Evolutionary conservation across 2,329 filamentous ascomycete genomes (phyloP), one percentile per base, ranked within the genome.

Genomic region (Lecanicillium sp.): DNA sequence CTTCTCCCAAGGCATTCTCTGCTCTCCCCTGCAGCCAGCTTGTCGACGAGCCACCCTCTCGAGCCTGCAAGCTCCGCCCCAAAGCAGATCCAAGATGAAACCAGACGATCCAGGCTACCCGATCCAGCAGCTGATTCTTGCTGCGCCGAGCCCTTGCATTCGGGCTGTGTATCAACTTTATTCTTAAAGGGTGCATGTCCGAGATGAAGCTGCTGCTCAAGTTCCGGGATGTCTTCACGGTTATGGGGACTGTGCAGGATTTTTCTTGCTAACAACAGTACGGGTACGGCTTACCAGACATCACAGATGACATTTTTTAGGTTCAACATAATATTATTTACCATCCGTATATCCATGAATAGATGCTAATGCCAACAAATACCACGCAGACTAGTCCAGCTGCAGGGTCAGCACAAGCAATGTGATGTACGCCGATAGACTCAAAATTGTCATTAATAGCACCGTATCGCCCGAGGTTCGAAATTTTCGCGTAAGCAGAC

Each of bases 381-480:
- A n/a, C n/a, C n/a, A n/a, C n/a, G n/a, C n/a, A n/a, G n/a, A n/a
- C n/a, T n/a, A n/a, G n/a, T n/a, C 57, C 40, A 79, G 59, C 44
- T 66, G 62, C 69, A 73, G 74, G 1, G 78, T 77, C 55, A 84
- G 62, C 21, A 78, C 69, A 55, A 83, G 62, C 56, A 84, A 62
- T 29, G 71, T 73, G 6, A 76, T 57, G 60, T 84, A 84, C 4
- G 79, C 77, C 30, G 69, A 67, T 35, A 84, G 58, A 54, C 79
- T 83, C 52, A 84, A 59, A 8, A 61, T 54, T 2, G 77, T 79
- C 55, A 84, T 66, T 29, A 84, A 59, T 2, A 78, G 64, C 17
- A 84, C 79, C 44, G 76, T 81, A 58, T 82, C 81, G 21, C 80
- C 79, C 53, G 77, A 81, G 17, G 81, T 84, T 52, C 80, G 74